Evolutionary conservation across 2,329 filamentous ascomycete genomes (phyloP), one percentile per base, ranked within the genome.

Genomic region (Apiospora kogelbergensis): DNA sequence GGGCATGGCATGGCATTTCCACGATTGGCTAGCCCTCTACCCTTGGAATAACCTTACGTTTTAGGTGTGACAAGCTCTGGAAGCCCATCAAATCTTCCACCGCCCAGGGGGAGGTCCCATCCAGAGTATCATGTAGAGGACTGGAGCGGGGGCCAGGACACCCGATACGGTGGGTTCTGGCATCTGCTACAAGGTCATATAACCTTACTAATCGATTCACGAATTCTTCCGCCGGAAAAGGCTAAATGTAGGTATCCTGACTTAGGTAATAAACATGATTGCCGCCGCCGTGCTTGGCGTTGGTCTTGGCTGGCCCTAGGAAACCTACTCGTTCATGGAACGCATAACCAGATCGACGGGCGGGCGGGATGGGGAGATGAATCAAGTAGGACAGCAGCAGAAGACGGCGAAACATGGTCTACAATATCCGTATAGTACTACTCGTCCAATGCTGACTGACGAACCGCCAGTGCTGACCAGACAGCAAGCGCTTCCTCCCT

Each of bases 41-140:
- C n/a, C 9, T 60, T 11, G 30, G 30, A 60, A 60, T 60, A 60
- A 60, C 53, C 30, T 60, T 60, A 60, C 53, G 53, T 60, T 60
- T 60, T 60, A 60, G 53, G 53, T 37, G 53, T 17, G 13, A 57
- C 26, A 57, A 57, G 48, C 26, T 24, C 17, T n/a, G 48, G 48
- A 20, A 57, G 15, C 37, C 53, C 30, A 33, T 37, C 26, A 37
- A 37, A 60, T 60, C 53, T 37, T 60, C 30, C 15, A 26, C 24
- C 15, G 48, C 33, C 3, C 4, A 33, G 17, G 11, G 40, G 40
- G 40, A 13, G 26, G 30, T 37, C 13, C 48, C 48, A 57, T 30
- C 26, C 33, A 7, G 15, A 57, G 48, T 57, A 33, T 57, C 26
- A 57, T 20, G 9, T 57, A 33, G 20, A 57, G 15, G 42, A 11